Evolutionary conservation across 73 alveolate genomes (phyloP), one percentile per base, ranked within the genome.

Genomic region (Paramecium biaurelia): DNA sequence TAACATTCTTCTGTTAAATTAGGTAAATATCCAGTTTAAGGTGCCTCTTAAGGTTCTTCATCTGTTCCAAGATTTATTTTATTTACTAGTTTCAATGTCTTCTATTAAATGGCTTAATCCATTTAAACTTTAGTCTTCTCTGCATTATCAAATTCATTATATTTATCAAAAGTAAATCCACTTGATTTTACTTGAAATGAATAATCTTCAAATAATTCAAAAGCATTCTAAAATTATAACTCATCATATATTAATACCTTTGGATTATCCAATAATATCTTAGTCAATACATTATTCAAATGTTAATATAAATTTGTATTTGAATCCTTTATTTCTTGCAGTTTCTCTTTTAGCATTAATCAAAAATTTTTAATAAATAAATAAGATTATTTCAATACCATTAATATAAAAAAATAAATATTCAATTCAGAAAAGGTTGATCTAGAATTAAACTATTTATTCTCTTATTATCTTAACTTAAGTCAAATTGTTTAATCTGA

Each of bases 1-100:
- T 79, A 37, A 10, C 93, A 18, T 41, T 96, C 96, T 53, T 94
- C 96, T 34, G 92, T 63, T 68, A 97, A 32, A 89, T 97, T 95
- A 14, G 98, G 97, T 58, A 97, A 90, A 63, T 79, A 57, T 30
- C 92, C 93, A 26, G 95, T 43, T 57, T 90, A 67, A 37, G 95
- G 34, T 68, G 95, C 76, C 9, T 74, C 95, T 37, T 90, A 43
- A 12, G 90, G 90, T 47, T 79, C 90, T 14, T 79, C 90, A 20
- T 79, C 90, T 4, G 90, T 79, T 79, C 90, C 90, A 21, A 45
- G 32, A 79, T 79, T 79, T 2, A 79, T 79, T 79, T 79, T 79
- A 23, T 41, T 41, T 7, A 79, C 30, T 24, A 79, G 47, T 24
- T 79, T 79, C 7, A 79, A 23, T 20, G 90, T 79, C 42, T 38